Evolutionary conservation across 2,329 filamentous ascomycete species (phyloP), one percentile per base, ranked within the genome.

Genomic region (Gaeumannomyces tritici): DNA sequence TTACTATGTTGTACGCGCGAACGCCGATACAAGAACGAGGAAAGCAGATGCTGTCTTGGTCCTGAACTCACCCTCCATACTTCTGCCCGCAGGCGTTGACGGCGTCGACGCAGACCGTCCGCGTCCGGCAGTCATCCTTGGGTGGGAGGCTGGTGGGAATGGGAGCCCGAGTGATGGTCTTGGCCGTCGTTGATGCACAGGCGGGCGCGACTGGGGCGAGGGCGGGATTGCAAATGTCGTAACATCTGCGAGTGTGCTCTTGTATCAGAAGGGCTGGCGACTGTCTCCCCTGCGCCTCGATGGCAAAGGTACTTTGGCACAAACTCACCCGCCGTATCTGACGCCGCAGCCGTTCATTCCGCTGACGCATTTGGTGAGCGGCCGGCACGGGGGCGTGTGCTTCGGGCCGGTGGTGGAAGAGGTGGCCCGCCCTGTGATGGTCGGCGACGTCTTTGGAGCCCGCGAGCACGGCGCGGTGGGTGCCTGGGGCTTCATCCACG

Each of bases 191-290:
- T n/a, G 51, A 18, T 1, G 54, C 12, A 15, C 60, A 61, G 31
- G 54, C n/a, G 9, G 60, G 60, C 4, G 51, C n/a, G 3, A 28
- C 31, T 21, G 60, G 60, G 5, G 31, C 18, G 13, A 61, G 15
- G 4, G 60, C 56, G 24, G 60, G 60, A 21, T 29, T 61, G 54
- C 60, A 61, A 2, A 31, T 57, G 29, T 61, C 60, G 60, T 61
- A 61, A 24, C 60, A 61, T 26, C 60, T 61, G 27, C 2, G 15
- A 28, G 35, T 15, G 27, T 35, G 31, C 42, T 21, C 42, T 9
- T 51, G 42, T 21, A 24, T 51, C 21, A 51, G 42, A n/a, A 24
- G 21, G 21, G 3, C 31, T 11, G 31, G 31, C 31, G 12, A 9
- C 1, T 12, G 8, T n/a, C 18, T 24, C 5, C 15, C 21, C 18